phyloP scores from a whole-genome alignment of 2,329 filamentous ascomycete species.

The Colletotrichum musae region DNA sequence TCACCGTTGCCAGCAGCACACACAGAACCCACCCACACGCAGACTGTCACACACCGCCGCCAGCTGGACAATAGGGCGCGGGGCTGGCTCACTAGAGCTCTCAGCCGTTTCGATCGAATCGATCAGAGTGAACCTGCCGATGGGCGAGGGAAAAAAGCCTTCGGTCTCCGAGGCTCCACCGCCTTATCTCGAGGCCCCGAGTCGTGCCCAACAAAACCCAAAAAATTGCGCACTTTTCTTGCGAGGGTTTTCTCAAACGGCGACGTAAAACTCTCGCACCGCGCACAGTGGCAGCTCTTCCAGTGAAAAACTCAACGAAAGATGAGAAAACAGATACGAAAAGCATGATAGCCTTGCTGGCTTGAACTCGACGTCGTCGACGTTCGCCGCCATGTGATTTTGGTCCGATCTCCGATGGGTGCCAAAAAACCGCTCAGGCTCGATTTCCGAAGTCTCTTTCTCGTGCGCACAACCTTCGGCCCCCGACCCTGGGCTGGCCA shows the following conservation, averaged over 20 bases:
- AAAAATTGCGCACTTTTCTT: background rate
- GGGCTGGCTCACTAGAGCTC: too few relatives aligned
- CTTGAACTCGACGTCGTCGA: too few relatives aligned
- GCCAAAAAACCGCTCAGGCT: background rate
- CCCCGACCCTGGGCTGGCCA: background rate
- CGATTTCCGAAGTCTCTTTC: conserved; percentile 1
- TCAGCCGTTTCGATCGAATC: too few relatives aligned
- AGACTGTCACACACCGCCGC: too few relatives aligned
- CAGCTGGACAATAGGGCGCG: too few relatives aligned
- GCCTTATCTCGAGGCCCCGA: conserved; percentile 25
- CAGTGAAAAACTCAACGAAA: background rate
- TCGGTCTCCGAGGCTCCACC: conserved; percentile 32
- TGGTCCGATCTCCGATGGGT: conserved; percentile 9
- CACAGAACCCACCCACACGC: too few relatives aligned
- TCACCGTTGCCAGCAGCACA: too few relatives aligned
- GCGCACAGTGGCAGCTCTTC: too few relatives aligned
- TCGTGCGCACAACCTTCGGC: background rate
- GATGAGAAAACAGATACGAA: background rate
- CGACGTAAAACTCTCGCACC: background rate
- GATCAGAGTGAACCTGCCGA: too few relatives aligned
- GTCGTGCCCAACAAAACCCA: conserved; percentile 14
- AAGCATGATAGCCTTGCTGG: background rate
- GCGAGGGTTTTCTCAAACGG: background rate
- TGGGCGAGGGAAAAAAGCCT: background rate
- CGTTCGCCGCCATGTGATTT: background rate